Evolutionary conservation across 805 yeast species (phyloP).

Genomic region (Kuraishia ogatae): DNA sequence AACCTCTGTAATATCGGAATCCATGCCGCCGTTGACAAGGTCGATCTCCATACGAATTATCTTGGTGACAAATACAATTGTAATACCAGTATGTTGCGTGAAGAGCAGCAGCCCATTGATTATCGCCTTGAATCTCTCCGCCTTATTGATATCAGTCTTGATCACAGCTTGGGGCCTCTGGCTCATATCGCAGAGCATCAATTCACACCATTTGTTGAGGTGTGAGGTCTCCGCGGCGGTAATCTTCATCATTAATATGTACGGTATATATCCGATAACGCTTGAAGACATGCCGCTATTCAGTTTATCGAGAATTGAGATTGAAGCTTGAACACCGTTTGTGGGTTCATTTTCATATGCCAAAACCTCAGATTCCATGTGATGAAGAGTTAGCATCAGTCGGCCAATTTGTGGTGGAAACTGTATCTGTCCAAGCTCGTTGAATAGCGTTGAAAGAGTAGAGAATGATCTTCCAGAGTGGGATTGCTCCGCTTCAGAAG

Average conservation of each 20-base stretch:
- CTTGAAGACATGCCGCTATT: neutral
- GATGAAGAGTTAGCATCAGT: neutral
- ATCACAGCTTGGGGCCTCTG: neutral
- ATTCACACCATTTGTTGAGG: neutral
- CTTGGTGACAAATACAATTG: neutral
- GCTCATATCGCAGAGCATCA: neutral
- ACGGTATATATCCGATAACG: neutral
- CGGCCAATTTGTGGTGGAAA: neutral
- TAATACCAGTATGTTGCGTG: neutral
- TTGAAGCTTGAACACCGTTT: too few relatives aligned
- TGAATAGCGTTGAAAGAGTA: neutral
- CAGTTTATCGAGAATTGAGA: neutral
- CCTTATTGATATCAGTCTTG: neutral
- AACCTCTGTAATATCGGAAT: neutral
- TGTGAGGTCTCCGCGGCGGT: neutral
- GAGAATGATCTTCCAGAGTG: neutral
- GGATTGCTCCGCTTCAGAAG: neutral
- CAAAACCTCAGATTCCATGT: neutral
- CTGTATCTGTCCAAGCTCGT: neutral
- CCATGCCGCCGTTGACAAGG: neutral
- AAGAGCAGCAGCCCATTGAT: neutral
- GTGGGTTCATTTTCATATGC: neutral
- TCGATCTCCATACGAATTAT: neutral
- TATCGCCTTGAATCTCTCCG: neutral
- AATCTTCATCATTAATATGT: neutral